Evolutionary conservation across 768 basidiomycete species (phyloP), one percentile per base, ranked within the genome.

Genomic region (Tylopilus balloui): DNA sequence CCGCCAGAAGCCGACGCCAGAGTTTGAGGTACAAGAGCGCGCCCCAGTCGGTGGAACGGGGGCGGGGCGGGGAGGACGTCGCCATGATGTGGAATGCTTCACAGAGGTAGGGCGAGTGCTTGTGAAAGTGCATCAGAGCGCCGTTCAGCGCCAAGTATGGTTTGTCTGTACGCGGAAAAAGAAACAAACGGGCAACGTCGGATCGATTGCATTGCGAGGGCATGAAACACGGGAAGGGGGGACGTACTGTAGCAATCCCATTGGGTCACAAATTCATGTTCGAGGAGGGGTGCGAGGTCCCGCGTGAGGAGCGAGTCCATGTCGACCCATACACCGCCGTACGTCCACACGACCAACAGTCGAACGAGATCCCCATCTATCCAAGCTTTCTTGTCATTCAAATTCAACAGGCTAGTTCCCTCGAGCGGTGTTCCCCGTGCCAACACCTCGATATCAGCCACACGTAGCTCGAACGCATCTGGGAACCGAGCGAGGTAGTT

Each of bases 241-340:
- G 15, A 48, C 82, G 36, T 64, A 92, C 94, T 90, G 60, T 97
- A 97, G 66, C 95, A 97, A 63, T 99, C 95, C 95, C 95, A 99
- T 61, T 99, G 93, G 2, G 92, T 95, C 10, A 97, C 91, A 63
- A 94, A 99, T 68, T 99, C 95, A 60, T 91, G 87, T 65, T 96
- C 94, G 6, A 88, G 76, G 47, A 97, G 73, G 9, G 94, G 92
- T 3, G 83, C 74, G 28, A 98, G 71, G 69, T 93, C 89, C 47
- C 95, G 74, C 38, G 92, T 95, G 54, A 97, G 72, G 47, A 98
- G 76, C 43, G 88, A 88, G 68, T 99, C 95, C 92, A 97, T 96
- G 65, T 99, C 95, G 40, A 97, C 76, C 95, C 95, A 98, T 20
- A 96, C 81, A 0, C 95, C 95, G 1, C 95, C 95, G 60, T 79